These are phyloP conservation scores for Pichia nakasei DNA, from an alignment of 805 yeast genomes.

Conservation along the genomic window DNA sequence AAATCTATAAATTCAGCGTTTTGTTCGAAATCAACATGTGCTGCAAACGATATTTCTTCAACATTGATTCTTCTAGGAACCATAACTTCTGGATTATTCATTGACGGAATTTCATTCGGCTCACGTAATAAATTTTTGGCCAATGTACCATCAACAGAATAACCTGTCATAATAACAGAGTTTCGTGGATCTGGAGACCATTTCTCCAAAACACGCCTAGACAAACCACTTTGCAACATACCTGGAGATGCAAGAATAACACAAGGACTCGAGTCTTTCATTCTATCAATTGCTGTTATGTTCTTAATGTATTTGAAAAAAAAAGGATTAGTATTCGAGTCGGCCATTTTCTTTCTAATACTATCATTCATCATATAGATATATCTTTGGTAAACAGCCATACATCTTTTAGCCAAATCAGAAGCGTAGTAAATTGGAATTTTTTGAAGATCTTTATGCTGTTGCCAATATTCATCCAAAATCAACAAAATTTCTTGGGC, in stretches of 20 bases:
- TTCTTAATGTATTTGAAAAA: slow-evolving; percentile 79
- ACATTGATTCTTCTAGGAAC: slow-evolving; percentile 82
- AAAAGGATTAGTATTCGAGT: slow-evolving; percentile 81
- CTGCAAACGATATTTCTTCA: slow-evolving; percentile 97
- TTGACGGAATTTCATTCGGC: slow-evolving; percentile 83
- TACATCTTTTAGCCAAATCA: slow-evolving; percentile 86
- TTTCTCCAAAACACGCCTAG: slow-evolving; percentile 80
- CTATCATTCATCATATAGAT: slow-evolving; percentile 96
- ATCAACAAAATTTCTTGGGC: slow-evolving; percentile 90
- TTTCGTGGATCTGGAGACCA: slow-evolving; percentile 98
- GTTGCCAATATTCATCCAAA: slow-evolving; percentile 90
- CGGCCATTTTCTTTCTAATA: slow-evolving; percentile 66
- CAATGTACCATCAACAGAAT: slow-evolving; percentile 97
- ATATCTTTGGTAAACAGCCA: slow-evolving; percentile 95
- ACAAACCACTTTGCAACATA: slow-evolving; percentile 94
- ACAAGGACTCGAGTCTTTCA: slow-evolving; percentile 92
- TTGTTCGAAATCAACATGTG: slow-evolving; percentile 95
- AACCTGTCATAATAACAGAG: slow-evolving; percentile 84
- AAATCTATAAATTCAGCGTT: slow-evolving; percentile 85
- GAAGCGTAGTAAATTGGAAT: slow-evolving; percentile 88
- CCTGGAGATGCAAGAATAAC: slow-evolving; percentile 97
- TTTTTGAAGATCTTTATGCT: slow-evolving; percentile 71
- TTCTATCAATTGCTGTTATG: slow-evolving; percentile 67
- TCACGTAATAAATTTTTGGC: slow-evolving; percentile 84
- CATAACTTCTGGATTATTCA: slow-evolving; percentile 67